phyloP scores from a whole-genome alignment of 2,329 filamentous ascomycete species.

The Aspergillus udagawae region DNA sequence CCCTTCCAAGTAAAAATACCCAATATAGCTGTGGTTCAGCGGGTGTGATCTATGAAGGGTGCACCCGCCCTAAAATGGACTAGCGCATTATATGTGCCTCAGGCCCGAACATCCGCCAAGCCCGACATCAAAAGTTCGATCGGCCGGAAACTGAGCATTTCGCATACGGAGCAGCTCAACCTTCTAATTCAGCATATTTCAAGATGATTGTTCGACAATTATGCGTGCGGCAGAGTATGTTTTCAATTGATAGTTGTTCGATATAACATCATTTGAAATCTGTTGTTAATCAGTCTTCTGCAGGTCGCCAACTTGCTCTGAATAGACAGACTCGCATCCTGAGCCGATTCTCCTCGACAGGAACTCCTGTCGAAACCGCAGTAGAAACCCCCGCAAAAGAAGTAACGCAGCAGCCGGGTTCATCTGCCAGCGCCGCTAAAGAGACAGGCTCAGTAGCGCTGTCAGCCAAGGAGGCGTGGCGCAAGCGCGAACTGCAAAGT shows the following conservation, averaged over 20 bases:
- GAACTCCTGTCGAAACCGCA: slow-evolving; percentile 23
- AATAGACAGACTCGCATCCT: slow-evolving; percentile 29
- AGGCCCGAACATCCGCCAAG: slow-evolving; percentile 27
- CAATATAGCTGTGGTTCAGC: not conserved
- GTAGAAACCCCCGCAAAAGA: slow-evolving; percentile 16
- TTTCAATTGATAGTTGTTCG: not conserved
- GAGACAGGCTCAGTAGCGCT: slow-evolving; percentile 3
- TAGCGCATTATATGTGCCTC: slow-evolving; percentile 15
- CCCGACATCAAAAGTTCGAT: slow-evolving; percentile 34
- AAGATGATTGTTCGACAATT: slow-evolving; percentile 41
- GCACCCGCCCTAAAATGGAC: not conserved
- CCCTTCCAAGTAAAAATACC: not conserved
- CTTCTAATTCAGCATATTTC: slow-evolving; percentile 13
- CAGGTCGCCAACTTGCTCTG: slow-evolving; percentile 36
- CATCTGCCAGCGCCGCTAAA: slow-evolving; percentile 6
- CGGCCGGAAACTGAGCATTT: slow-evolving; percentile 16
- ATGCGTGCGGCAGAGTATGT: slow-evolving; percentile 40
- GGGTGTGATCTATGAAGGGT: not conserved
- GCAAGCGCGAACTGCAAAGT: slow-evolving; percentile 20
- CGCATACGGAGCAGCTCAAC: slow-evolving; percentile 13
- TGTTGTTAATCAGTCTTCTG: slow-evolving; percentile 11
- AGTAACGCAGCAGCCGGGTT: slow-evolving; percentile 8
- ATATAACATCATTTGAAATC: not conserved
- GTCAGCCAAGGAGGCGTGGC: slow-evolving; percentile 12
- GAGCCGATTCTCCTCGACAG: slow-evolving; percentile 32